Evolutionary conservation across 2,329 filamentous ascomycete genomes (phyloP).

Genomic region (Bipolaris gigantea): DNA sequence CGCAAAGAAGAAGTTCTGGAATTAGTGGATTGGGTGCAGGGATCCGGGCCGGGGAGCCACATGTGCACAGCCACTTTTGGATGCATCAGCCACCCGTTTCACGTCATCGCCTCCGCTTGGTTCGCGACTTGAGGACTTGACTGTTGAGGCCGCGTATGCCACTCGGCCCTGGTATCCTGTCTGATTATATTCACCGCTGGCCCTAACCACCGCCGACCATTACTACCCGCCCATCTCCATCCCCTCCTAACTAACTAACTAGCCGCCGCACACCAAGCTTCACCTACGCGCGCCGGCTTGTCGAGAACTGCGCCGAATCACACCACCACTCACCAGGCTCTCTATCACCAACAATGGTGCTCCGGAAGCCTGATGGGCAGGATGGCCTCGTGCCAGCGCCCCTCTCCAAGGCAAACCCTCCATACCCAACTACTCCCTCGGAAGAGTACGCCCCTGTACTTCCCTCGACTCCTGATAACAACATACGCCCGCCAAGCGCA

Average conservation of each 20-base stretch:
- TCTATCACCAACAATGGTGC: constrained; percentile 46
- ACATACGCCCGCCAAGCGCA: constrained; percentile 41
- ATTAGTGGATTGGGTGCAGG: constrained; percentile 11
- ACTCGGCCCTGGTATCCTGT: constrained; percentile 3
- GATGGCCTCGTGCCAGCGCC: constrained; percentile 46
- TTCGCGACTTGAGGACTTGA: constrained; percentile 3
- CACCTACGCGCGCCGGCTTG: background rate
- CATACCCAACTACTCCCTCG: constrained; percentile 50
- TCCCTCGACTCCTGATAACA: constrained; percentile 20
- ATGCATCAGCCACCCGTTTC: constrained; percentile 4
- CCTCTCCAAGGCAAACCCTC: constrained; percentile 47
- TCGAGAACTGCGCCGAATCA: background rate
- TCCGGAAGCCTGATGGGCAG: constrained; percentile 47
- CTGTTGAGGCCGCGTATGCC: constrained; percentile 10
- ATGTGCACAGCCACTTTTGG: background rate
- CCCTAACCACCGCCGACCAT: background rate
- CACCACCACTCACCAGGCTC: background rate
- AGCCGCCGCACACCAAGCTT: background rate
- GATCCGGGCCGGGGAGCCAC: background rate
- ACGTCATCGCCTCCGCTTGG: constrained; percentile 20
- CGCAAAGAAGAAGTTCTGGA: constrained; percentile 6
- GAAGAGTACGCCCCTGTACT: constrained; percentile 33
- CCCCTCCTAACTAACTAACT: background rate
- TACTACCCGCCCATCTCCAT: background rate
- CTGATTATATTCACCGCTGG: background rate